phyloP scores from a whole-genome alignment of 176 grass and related monocot species.

The Stipa capillata region DNA sequence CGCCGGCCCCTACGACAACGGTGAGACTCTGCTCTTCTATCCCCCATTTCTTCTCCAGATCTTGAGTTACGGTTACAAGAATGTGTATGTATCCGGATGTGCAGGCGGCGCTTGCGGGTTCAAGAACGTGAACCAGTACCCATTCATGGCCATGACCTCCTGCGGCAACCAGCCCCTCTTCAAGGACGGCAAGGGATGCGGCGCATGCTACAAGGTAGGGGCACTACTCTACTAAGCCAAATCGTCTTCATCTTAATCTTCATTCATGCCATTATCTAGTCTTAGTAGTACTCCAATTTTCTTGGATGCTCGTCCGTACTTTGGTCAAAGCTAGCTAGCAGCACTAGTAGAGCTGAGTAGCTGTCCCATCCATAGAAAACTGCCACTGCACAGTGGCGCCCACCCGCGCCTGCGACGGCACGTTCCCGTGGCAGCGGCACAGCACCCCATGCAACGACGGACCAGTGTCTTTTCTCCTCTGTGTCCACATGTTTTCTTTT shows the following conservation, averaged over 20 bases:
- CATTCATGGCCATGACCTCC: constrained; percentile 65
- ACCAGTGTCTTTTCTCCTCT: neutral
- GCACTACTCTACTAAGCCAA: no score
- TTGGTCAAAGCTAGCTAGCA: neutral
- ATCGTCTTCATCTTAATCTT: neutral
- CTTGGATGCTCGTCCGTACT: neutral
- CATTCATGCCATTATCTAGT: neutral
- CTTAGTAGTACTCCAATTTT: neutral
- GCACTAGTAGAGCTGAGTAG: no score
- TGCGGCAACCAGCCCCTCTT: constrained; percentile 66
- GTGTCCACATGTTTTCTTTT: neutral
- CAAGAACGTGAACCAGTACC: constrained; percentile 60
- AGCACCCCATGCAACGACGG: neutral
- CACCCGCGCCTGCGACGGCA: neutral
- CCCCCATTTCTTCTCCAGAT: neutral
- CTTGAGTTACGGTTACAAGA: no score
- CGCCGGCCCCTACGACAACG: constrained; percentile 59
- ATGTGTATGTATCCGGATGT: neutral
- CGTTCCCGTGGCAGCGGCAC: neutral
- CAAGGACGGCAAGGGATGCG: constrained; percentile 69
- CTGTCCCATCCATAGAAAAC: no score
- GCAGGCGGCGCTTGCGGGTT: constrained; percentile 78
- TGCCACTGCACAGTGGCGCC: neutral
- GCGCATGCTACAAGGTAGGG: constrained; percentile 66
- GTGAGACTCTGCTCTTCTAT: no score